Evolutionary conservation across 1,284 basidiomycete species (phyloP), one percentile per base, ranked within the genome.

Genomic region (Fomitiporia mediterranea): DNA sequence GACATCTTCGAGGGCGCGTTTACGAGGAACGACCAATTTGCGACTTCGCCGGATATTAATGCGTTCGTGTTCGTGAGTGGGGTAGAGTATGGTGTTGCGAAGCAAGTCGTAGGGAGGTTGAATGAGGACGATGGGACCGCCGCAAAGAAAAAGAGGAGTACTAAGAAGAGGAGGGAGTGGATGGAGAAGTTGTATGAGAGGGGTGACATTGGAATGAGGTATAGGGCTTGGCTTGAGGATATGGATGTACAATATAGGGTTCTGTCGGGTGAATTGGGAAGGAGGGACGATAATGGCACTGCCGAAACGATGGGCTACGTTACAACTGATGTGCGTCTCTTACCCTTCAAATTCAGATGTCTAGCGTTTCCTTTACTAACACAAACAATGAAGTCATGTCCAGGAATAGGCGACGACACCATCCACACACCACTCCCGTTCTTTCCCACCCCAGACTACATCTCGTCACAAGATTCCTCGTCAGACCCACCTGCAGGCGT

Each of bases 1-100:
- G 84, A 91, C 63, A 67, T 94, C 42, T 82, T 80, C 65, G 60
- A 73, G 1, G 90, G 89, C 1, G 61, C 80, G 1, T 92, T 92
- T 70, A 86, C 84, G 43, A 81, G 81, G 65, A 90, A 92, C 67
- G 89, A 92, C 67, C 83, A 90, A 66, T 75, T 90, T 23, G 88
- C 86, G 0, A 78, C 81, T 0, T 83, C 80, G 15, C 86, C 86
- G 0, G 90, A 84, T 65, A 62, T 69, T 0, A 80, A 89, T 64
- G 55, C 72, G 7, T 86, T 89, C 72, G 60, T 78, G 17, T 88
- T 76, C 66, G 76, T 89, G 46, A 69, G 80, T 1, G 71, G 78
- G 37, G 71, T 88, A 43, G 66, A 74, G 0, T 69, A 78, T 3
- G 65, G 69, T 38, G 65, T 79, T 43, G 84, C 83, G 2, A 77